Base-by-base conservation (phyloP, 495 filamentous ascomycete genomes). In the Xylaria flabelliformis region DNA sequence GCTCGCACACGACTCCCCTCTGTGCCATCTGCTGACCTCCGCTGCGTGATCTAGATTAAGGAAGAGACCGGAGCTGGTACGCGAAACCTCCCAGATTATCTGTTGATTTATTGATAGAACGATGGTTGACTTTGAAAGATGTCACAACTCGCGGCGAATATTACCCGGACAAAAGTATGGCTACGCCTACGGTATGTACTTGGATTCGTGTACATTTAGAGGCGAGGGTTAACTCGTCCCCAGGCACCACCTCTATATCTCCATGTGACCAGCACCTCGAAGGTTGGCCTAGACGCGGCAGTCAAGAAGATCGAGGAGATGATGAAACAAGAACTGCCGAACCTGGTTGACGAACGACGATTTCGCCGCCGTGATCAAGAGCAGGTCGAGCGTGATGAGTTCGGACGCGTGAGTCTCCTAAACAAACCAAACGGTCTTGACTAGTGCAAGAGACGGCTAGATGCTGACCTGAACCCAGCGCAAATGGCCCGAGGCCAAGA, bases 51-150 rank as follows among this genome's bases (percentile, higher is more conserved):
- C 81, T 97, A 99, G 96, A 99, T 99, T 76, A 97, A 97, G 93
- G 95, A 98, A 86, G 93, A 98, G 79, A 98, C 96, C 92, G 96
- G 96, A 90, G 95, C 96, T 87, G 96, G 96, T 99, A 99, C 91
- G 96, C 91, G 82, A 86, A 79, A 83, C 88, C 77, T 81, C 77
- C 75, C 74, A 80, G 51, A 63, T 78, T 81, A 80, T 81, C 80
- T 81, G 77, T 82, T 81, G 80, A 82, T 80, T 86, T 55, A 66
- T 51, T 82, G 80, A 64, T 81, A 87, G 85, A 81, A 83, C 83
- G 83, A 88, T 83, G 80, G 74, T 88, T 87, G 79, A 84, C 82
- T 79, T 88, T 80, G 82, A 79, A 98, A 99, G 96, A 99, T 97
- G 94, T 99, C 88, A 98, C 96, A 29, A 98, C 96, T 51, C 91